Evolutionary conservation across 1,284 basidiomycete genomes (phyloP), one percentile per base, ranked within the genome.

Genomic region (Cryptococcus floricola): DNA sequence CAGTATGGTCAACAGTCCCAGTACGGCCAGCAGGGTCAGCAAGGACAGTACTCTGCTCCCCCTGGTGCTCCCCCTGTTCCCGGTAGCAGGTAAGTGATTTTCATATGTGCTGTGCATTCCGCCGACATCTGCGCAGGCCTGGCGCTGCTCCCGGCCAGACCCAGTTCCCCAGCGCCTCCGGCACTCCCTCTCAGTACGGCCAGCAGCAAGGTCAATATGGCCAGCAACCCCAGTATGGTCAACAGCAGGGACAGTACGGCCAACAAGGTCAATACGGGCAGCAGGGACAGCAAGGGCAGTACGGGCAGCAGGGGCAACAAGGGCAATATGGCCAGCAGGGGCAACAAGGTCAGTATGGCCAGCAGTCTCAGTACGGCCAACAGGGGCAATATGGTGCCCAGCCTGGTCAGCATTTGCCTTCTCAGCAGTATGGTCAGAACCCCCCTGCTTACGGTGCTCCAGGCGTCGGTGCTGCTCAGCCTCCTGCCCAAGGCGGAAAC

Each of bases 401-500:
- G 42, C 31, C 31, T 34, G 64, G 54, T 5, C 57, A 58, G 19
- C 64, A 60, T 16, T 63, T 57, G 14, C 62, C 56, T 16, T 58
- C 57, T 42, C 66, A 67, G 58, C 67, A 68, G 51, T 73, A 72
- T 55, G 69, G 68, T 27, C 62, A 68, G 28, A 65, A 63, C n/a
- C 68, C 64, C 23, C 65, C 63, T 19, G 61, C 65, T 52, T 65
- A 65, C 45, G 60, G 59, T 19, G 53, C 50, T 19, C 64, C 55
- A 4, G 62, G 62, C 14, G 60, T 58, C n/a, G 58, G 61, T 50
- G 60, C 62, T 42, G 57, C 59, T 39, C 52, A 59, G 18, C 66
- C 54, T 48, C 62, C 63, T 44, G 59, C 67, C 34, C 41, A 44
- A 5, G 66, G 62, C 37, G 68, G 60, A 4, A 58, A 59, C 34